Percentiles rank a stretch among this genome's conserved stretches.
These are phyloP conservation scores for Termitomyces titanicus DNA, from an alignment of 768 basidiomycete species.

Conservation along the genomic window DNA sequence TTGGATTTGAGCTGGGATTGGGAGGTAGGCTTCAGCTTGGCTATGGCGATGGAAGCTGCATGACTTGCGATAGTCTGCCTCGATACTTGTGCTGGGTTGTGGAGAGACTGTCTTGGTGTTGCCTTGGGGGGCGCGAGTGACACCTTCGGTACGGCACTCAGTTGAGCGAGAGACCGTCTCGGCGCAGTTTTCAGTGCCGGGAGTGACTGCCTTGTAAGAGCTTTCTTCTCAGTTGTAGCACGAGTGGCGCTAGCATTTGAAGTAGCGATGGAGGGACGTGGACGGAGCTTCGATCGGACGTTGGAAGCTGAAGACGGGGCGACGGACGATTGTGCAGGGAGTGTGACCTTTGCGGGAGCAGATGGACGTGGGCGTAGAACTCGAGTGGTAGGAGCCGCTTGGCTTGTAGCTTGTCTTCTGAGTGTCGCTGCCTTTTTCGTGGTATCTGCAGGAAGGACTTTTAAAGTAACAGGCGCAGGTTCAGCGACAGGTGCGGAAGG, in stretches of 20 bases:
- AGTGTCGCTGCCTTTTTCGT: not conserved
- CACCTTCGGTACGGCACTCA: not conserved
- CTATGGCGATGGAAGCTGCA: not conserved
- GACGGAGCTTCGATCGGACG: not conserved
- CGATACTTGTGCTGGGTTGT: not conserved
- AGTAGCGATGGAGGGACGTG: constrained; percentile 2
- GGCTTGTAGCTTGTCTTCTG: not conserved
- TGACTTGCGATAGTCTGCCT: not conserved
- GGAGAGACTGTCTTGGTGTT: not conserved
- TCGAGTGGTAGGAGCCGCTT: not conserved
- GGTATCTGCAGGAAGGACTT: not conserved
- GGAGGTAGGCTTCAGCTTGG: not conserved
- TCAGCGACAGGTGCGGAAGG: not conserved
- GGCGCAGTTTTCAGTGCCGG: not conserved
- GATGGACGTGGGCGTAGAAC: not conserved
- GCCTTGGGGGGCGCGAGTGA: not conserved
- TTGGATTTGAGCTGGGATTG: not conserved
- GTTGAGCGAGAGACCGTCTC: not conserved
- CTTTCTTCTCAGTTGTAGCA: not conserved
- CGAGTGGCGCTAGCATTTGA: not conserved
- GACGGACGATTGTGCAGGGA: no score
- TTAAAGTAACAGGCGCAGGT: not conserved
- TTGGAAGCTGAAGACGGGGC: not conserved
- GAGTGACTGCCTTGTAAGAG: not conserved
- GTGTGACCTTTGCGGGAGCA: not conserved